Percentiles rank a stretch among this genome's conserved stretches.
phyloP scores from a whole-genome alignment of 1,284 basidiomycete species.

The Cutaneotrichosporon sp. region DNA sequence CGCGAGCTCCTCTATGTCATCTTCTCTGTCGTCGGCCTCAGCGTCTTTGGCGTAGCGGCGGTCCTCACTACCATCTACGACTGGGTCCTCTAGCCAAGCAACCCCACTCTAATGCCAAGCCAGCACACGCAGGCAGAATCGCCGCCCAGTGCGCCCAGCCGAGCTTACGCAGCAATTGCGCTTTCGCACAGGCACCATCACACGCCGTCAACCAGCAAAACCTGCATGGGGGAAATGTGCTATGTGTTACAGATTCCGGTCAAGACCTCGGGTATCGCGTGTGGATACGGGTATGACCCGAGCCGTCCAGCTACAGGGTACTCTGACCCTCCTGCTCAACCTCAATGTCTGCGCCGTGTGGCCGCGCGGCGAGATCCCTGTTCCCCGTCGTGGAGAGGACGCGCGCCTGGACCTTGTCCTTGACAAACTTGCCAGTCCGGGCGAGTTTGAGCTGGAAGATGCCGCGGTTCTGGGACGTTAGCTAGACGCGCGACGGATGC shows the following conservation, averaged over 20 bases:
- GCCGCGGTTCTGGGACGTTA: slow-evolving; percentile 35
- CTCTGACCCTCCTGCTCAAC: slow-evolving; percentile 45
- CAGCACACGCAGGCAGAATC: neutral
- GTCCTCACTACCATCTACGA: slow-evolving; percentile 41
- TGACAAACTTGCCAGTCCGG: slow-evolving; percentile 42
- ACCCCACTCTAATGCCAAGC: neutral
- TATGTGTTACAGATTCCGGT: no score
- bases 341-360: slow-evolving; percentile 36
- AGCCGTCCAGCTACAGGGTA: no score
- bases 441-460: slow-evolving; percentile 47
- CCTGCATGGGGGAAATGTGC: no score
- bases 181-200: no score
- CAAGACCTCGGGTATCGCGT: no score
- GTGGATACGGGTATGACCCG: no score
- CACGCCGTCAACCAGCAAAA: no score
- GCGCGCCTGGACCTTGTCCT: slow-evolving; percentile 43
- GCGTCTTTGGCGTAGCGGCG: slow-evolving; percentile 29
- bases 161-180: no score
- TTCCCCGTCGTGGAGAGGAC: slow-evolving; percentile 21
- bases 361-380: slow-evolving; percentile 18
- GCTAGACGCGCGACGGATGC: no score
- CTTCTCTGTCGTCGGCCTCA: slow-evolving; percentile 23
- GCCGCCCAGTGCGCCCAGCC: no score
- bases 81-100: slow-evolving; percentile 34
- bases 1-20: slow-evolving; percentile 30